A percentile compares a stretch with the other conserved stretches of the same genome.
phyloP scores from a whole-genome alignment of 768 basidiomycete genomes.

The Gyrodon lividus region DNA sequence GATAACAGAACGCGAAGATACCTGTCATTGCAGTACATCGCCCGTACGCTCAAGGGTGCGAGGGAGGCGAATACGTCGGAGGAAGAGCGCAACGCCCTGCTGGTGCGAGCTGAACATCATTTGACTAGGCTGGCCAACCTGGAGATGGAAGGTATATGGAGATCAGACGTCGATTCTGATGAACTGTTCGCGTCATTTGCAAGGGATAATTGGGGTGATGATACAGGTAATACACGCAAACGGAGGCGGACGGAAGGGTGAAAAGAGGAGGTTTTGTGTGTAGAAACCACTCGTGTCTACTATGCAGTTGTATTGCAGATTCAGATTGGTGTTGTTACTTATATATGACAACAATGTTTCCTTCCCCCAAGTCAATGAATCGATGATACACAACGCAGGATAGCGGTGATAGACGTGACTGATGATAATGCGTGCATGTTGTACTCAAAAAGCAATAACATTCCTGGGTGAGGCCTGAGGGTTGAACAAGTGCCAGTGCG shows the following conservation, averaged over 20 bases:
- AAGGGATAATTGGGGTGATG: not conserved
- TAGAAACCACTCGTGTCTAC: too few species aligned
- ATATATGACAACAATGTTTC: too few species aligned
- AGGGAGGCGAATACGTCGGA: not conserved
- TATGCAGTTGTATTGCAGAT: not conserved
- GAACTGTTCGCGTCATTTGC: not conserved
- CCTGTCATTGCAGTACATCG: slow-evolving; percentile 6
- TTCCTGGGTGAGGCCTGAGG: too few species aligned
- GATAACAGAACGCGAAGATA: slow-evolving; percentile 7
- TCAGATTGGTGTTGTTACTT: too few species aligned
- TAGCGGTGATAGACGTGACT: too few species aligned
- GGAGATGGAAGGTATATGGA: slow-evolving; percentile 12
- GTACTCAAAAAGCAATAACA: too few species aligned
- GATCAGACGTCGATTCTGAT: slow-evolving; percentile 1
- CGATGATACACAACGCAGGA: too few species aligned
- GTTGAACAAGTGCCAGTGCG: too few species aligned
- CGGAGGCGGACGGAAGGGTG: not conserved
- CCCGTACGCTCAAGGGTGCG: slow-evolving; percentile 3
- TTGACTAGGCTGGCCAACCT: slow-evolving; percentile 4
- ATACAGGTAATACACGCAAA: not conserved
- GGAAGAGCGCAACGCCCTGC: slow-evolving; percentile 1
- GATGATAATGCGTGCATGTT: too few species aligned
- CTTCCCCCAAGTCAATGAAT: too few species aligned
- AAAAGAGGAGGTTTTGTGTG: not conserved
- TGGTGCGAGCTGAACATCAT: slow-evolving; percentile 6